A percentile compares a stretch with the other conserved stretches of the same genome.
Conservation (phyloP, 1,284 basidiomycete genomes). For the Trametes polyzona region DNA sequence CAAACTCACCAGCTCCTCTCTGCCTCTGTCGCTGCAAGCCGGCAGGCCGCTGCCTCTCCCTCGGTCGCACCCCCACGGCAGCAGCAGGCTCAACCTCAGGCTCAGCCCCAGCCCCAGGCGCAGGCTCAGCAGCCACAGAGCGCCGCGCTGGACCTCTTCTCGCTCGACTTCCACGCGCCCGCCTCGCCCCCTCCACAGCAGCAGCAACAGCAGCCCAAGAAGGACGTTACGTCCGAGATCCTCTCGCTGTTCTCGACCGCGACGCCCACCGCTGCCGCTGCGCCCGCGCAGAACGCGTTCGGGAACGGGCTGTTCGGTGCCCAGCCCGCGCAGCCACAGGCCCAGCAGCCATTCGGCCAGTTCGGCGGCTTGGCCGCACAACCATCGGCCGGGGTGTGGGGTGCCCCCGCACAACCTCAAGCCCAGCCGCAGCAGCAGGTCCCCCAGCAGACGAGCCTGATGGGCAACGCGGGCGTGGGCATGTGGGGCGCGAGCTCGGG, state of each 20-base stretch:
- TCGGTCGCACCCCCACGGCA: constrained; percentile 15
- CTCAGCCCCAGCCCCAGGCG: constrained; percentile 25
- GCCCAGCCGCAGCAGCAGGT: constrained; percentile 18
- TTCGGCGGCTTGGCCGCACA: constrained; percentile 28
- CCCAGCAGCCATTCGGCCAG: constrained; percentile 33
- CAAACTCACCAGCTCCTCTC: constrained; percentile 61
- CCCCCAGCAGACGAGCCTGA: constrained; percentile 53
- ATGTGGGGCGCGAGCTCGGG: constrained; percentile 71
- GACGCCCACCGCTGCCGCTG: constrained; percentile 36
- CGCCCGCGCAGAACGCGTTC: constrained; percentile 28
- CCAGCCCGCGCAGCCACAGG: constrained; percentile 28
- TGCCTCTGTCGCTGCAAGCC: constrained; percentile 34
- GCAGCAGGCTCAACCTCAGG: constrained; percentile 26
- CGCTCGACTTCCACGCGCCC: constrained; percentile 81
- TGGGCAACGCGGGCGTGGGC: constrained; percentile 57
- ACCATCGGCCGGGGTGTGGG: constrained; percentile 13
- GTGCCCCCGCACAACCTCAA: constrained; percentile 2
- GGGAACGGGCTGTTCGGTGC: constrained; percentile 11
- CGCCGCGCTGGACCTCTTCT: constrained; percentile 72
- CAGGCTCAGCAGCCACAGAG: constrained; percentile 27
- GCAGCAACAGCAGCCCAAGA: constrained; percentile 46
- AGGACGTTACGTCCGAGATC: constrained; percentile 86
- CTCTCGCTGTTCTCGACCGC: constrained; percentile 79
- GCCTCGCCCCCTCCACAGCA: constrained; percentile 38
- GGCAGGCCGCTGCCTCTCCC: constrained; percentile 28